Evolutionary conservation across 352 stramenopile genomes (phyloP).

Genomic region (Halophytophthora batemanensis): DNA sequence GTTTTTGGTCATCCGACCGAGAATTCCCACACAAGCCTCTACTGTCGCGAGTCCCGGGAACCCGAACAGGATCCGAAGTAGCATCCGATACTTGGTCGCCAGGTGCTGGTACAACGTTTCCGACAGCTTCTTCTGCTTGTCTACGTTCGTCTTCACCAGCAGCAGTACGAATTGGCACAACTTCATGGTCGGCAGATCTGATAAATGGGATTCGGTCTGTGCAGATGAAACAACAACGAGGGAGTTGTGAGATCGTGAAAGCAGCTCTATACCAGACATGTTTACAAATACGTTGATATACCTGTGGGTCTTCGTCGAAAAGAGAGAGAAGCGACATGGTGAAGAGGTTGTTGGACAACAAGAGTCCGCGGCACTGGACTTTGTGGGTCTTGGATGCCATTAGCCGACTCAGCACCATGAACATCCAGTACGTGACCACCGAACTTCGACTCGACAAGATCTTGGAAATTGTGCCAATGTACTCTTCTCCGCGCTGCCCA

Average conservation of each 20-base stretch:
- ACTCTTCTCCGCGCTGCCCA: constrained; percentile 65
- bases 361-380: constrained; percentile 48
- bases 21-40: constrained; percentile 69
- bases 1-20: constrained; percentile 75
- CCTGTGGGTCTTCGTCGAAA: constrained; percentile 66
- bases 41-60: constrained; percentile 71
- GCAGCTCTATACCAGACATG: not conserved
- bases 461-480: constrained; percentile 62
- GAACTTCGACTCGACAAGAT: constrained; percentile 53
- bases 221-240: constrained; percentile 2
- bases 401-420: constrained; percentile 61
- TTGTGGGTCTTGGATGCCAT: constrained; percentile 66
- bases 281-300: constrained; percentile 15
- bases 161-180: constrained; percentile 68
- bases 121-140: constrained; percentile 63
- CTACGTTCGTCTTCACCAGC: constrained; percentile 56
- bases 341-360: constrained; percentile 66
- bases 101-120: constrained; percentile 68
- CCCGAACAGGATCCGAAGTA: constrained; percentile 74
- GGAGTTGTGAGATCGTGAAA: constrained; percentile 4
- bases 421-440: constrained; percentile 71
- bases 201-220: constrained; percentile 58
- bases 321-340: constrained; percentile 59
- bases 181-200: constrained; percentile 76
- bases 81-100: constrained; percentile 70